A percentile compares a stretch with the other conserved stretches of the same genome.
Evolutionary conservation across 805 yeast species (phyloP).

Genomic region (Ogataea pini): DNA sequence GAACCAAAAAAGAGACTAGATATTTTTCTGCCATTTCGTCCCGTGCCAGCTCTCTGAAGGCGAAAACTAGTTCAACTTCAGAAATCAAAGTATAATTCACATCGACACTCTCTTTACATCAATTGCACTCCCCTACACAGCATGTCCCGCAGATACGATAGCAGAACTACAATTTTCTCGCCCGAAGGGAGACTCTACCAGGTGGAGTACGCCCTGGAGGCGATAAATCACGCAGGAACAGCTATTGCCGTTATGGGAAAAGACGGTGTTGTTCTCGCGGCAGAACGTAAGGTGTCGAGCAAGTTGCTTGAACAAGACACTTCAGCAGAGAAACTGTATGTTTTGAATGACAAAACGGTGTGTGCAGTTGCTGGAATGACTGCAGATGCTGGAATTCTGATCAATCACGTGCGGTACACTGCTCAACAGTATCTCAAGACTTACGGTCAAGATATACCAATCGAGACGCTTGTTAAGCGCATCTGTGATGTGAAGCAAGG

Average conservation of each 20-base stretch:
- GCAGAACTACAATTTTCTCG: constrained; percentile 97
- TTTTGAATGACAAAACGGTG: constrained; percentile 64
- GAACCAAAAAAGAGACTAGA: too few species aligned
- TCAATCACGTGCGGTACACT: constrained; percentile 78
- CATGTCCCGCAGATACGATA: constrained; percentile 97
- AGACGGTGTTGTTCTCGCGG: constrained; percentile 93
- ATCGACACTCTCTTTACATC: neutral
- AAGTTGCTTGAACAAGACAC: constrained; percentile 92
- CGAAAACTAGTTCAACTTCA: neutral
- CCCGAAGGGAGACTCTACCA: constrained; percentile 98
- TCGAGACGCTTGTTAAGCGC: constrained; percentile 82
- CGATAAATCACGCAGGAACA: constrained; percentile 80
- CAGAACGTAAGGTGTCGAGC: constrained; percentile 93
- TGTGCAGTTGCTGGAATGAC: constrained; percentile 99
- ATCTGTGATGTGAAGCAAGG: constrained; percentile 96
- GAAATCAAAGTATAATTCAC: neutral
- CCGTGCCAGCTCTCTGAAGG: constrained; percentile 1
- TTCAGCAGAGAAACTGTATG: constrained; percentile 88
- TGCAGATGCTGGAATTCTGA: constrained; percentile 91
- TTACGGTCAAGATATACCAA: constrained; percentile 92
- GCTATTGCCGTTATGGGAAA: constrained; percentile 74
- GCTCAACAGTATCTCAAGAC: constrained; percentile 86
- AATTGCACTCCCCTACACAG: neutral
- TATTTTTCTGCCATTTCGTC: too few species aligned
- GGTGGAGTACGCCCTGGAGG: constrained; percentile 87